phyloP scores from a whole-genome alignment of 257 asterid species.

The Mitragyna speciosa region DNA sequence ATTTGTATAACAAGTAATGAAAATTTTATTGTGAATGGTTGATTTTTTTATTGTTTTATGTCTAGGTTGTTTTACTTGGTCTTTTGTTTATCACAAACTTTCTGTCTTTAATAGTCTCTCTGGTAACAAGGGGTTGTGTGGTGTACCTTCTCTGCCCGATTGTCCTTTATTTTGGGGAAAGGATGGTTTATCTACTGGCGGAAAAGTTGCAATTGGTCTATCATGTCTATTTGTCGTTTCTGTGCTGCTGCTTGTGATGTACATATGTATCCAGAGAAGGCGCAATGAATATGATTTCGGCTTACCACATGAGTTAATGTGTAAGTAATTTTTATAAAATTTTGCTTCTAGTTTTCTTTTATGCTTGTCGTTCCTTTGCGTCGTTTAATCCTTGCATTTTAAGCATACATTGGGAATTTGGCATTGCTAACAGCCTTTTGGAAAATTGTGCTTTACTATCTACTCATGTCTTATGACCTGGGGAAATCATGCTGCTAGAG shows the following conservation, averaged over 20 bases:
- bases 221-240: conserved; percentile 49
- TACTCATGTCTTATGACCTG: neutral
- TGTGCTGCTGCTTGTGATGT: conserved; percentile 39
- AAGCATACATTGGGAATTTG: neutral
- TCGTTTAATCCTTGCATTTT: neutral
- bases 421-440: neutral
- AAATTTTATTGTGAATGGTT: neutral
- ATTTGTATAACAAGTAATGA: neutral
- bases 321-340: conserved; percentile 46
- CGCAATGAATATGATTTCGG: conserved; percentile 79
- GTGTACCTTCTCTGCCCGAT: conserved; percentile 77
- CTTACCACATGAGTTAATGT: conserved; percentile 67
- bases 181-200: conserved; percentile 73
- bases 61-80: neutral
- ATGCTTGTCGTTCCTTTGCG: neutral
- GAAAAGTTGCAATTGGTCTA: conserved; percentile 66
- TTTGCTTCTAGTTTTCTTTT: neutral
- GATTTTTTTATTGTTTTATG: neutral
- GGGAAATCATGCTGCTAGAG: neutral
- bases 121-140: conserved; percentile 83
- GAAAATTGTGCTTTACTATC: neutral
- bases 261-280: conserved; percentile 55
- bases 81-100: neutral
- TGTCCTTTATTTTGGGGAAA: conserved; percentile 86
- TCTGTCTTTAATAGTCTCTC: conserved; percentile 56